These are phyloP conservation scores for Ganoderma meredithae DNA, from an alignment of 1,284 basidiomycete species.

Conservation along the genomic window DNA sequence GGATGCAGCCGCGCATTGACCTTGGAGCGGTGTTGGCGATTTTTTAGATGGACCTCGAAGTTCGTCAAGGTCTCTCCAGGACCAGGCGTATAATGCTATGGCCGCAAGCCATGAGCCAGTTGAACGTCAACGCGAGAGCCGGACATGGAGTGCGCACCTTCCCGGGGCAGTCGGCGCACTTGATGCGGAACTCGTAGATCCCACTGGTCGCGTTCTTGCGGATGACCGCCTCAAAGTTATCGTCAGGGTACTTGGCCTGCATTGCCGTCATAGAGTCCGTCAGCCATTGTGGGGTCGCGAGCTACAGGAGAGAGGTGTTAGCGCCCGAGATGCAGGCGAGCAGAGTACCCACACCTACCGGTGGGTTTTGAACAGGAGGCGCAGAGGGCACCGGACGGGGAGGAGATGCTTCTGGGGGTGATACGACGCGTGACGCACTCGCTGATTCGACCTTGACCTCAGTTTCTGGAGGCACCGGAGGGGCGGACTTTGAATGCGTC, in stretches of 20 bases:
- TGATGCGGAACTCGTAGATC: slow-evolving; percentile 87
- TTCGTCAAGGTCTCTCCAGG: slow-evolving; percentile 90
- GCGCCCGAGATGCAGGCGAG: slow-evolving; percentile 9
- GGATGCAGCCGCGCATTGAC: slow-evolving; percentile 52
- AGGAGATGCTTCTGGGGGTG: slow-evolving; percentile 29
- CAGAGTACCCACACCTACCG: slow-evolving; percentile 28
- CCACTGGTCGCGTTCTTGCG: slow-evolving; percentile 60
- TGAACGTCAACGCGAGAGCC: background rate
- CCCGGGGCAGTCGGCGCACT: slow-evolving; percentile 94
- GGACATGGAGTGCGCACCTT: slow-evolving; percentile 65
- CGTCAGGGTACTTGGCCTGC: slow-evolving; percentile 80
- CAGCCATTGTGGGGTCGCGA: slow-evolving; percentile 76
- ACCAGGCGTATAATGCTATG: slow-evolving; percentile 90
- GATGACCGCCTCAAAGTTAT: slow-evolving; percentile 82
- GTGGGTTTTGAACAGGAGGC: slow-evolving; percentile 27
- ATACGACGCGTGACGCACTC: slow-evolving; percentile 10
- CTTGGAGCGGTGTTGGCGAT: slow-evolving; percentile 71
- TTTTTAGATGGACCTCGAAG: slow-evolving; percentile 92
- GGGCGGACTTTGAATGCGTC: slow-evolving; percentile 41
- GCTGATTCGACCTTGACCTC: slow-evolving; percentile 16
- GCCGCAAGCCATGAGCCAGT: background rate
- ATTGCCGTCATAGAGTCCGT: slow-evolving; percentile 67
- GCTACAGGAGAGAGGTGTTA: slow-evolving; percentile 21
- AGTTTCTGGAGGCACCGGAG: slow-evolving; percentile 29
- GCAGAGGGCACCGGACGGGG: slow-evolving; percentile 27